Base-by-base conservation (phyloP, 2,329 filamentous ascomycete genomes). In the Aspergillus ibericus region DNA sequence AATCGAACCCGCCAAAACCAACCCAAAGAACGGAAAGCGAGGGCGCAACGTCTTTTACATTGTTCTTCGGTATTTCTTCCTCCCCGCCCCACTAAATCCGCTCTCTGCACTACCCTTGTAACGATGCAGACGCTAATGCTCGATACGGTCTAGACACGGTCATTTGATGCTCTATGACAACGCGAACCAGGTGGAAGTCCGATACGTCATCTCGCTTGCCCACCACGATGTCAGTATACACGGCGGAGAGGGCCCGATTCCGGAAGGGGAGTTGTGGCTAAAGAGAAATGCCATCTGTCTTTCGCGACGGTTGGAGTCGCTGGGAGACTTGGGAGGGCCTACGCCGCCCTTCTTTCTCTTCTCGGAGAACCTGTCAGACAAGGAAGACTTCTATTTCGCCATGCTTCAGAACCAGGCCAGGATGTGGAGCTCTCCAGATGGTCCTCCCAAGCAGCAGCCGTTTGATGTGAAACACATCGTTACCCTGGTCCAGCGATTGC, bases 131-230 rank as follows among this genome's bases (percentile, higher is more conserved):
- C 66, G 58, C 70, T 67, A 50, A 64, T 58, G 38, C 44, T 38
- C 36, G 12, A 22, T 35, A 13, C 15, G 15, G 16, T 34, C 13
- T 56, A 93, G 92, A 71, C 93, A 97, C 75, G 93, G 93, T 36
- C 93, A 98, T 72, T 80, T 99, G 52, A 97, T 99, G 91, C 86
- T 99, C 9, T 99, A 97, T 75, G 95, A 99, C 72, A 93, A 98
- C 70, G 88, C 92, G 54, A 92, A 96, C 66, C 93, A 98, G 75
- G 83, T 97, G 66, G 95, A 99, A 76, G 95, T 99, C 15, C 89
- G 93, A 63, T 92, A 98, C 77, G 95, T 99, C 55, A 91, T 99
- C 57, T 96, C 93, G 0, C 83, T 99, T 9, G 89, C 91, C 34
- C 90, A 96, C 68, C 92, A 98, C 77, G 70, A 77, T 64, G 84